phyloP scores from a whole-genome alignment of 2,329 filamentous ascomycete species.

The Penicillium decumbens region DNA sequence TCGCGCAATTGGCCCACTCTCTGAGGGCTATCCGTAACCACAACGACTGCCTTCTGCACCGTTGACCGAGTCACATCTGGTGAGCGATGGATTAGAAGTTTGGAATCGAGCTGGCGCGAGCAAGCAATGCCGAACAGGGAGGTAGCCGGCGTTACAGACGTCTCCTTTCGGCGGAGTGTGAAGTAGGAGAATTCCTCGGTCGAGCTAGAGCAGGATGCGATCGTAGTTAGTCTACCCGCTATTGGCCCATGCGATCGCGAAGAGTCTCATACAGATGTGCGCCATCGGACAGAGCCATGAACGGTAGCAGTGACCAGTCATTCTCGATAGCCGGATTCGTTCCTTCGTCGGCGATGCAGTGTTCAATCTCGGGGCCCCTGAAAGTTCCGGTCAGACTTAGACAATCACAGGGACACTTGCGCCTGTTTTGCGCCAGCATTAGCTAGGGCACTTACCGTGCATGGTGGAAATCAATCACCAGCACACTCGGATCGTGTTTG shows the following conservation, averaged over 20 bases:
- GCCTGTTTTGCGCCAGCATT: too few species aligned
- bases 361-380: conserved; percentile 86
- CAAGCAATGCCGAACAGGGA: conserved; percentile 96
- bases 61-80: conserved; percentile 93
- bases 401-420: background rate
- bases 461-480: conserved; percentile 80
- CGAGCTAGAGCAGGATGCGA: conserved; percentile 50
- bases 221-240: conserved; percentile 3
- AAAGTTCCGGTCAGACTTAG: conserved; percentile 1
- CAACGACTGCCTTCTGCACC: conserved; percentile 95
- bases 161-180: conserved; percentile 64
- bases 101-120: conserved; percentile 82
- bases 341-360: conserved; percentile 78
- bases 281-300: conserved; percentile 94
- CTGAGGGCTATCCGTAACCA: conserved; percentile 86
- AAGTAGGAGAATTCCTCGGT: conserved; percentile 99
- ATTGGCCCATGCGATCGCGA: background rate
- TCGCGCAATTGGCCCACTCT: conserved; percentile 87
- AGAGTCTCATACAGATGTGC: conserved; percentile 72
- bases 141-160: conserved; percentile 53
- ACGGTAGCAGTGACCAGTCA: conserved; percentile 86
- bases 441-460: conserved; percentile 46
- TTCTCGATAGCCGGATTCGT: conserved; percentile 75
- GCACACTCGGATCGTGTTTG: conserved; percentile 60
- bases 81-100: conserved; percentile 69